Base-by-base conservation (phyloP, 2,329 filamentous ascomycete species). In the Apiospora malaysiana region DNA sequence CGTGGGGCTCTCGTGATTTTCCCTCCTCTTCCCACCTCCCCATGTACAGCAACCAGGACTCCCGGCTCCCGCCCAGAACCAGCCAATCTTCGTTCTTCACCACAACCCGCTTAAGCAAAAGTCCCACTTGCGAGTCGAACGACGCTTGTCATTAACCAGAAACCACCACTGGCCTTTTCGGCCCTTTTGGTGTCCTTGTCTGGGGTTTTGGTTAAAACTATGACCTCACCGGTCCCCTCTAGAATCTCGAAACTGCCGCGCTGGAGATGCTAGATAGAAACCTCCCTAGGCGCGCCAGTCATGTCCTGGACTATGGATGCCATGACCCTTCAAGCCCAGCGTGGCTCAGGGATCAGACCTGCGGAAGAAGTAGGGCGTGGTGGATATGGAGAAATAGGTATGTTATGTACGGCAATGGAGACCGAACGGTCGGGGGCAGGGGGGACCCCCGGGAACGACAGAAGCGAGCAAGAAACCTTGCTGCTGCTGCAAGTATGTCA, bases 1-100 rank as follows among this genome's bases (percentile, higher is more conserved):
- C 51, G 51, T 59, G 51, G 51, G 51, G 51, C 51, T 59, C 25
- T 27, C 25, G 27, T 59, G 51, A 45, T 32, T 59, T 56, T 59
- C 37, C 14, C 18, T n/a, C n/a, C 47, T 9, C 7, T 2, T 42
- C 42, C 12, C 12, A 16, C 42, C 42, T 16, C 12, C 42, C 42
- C 40, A 18, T 32, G 12, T 18, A n/a, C n/a, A n/a, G n/a, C n/a
- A 25, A 32, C 49, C 49, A 56, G 7, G 25, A 21, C 23, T 51
- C 23, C 23, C 18, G 10, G 10, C 49, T 16, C 49, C 18, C 23
- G 49, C 49, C 4, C 47, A 49, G 2, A 32, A 32, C 32, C 32
- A 7, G 10, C n/a, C 47, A 25, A 49, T 23, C 9, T 51, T 23
- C 1, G 8, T 25, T 32, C 49, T 56, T 56, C 25, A 56, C 49